phyloP scores from a whole-genome alignment of 2,329 filamentous ascomycete species.

The Botryotinia narcissicola region DNA sequence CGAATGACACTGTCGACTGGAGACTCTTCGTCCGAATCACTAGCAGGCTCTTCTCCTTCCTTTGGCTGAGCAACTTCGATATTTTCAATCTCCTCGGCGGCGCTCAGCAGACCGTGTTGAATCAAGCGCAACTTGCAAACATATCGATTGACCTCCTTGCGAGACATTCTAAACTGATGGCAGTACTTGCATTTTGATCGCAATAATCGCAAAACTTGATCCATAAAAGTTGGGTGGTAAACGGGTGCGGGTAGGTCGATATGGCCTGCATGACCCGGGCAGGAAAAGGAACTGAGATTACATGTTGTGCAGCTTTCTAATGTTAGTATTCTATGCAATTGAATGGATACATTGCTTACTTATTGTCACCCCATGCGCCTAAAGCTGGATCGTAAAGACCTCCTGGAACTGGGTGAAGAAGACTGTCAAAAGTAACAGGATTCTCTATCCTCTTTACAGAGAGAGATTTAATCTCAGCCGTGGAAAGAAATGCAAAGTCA shows the following conservation, averaged over 20 bases:
- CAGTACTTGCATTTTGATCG: slow-evolving; percentile 90
- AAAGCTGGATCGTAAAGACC: slow-evolving; percentile 91
- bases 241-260: slow-evolving; percentile 91
- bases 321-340: slow-evolving; percentile 2
- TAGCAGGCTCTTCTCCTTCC: slow-evolving; percentile 27
- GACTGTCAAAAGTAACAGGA: slow-evolving; percentile 87
- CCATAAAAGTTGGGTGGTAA: slow-evolving; percentile 96
- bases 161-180: slow-evolving; percentile 77
- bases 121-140: slow-evolving; percentile 82
- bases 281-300: slow-evolving; percentile 75
- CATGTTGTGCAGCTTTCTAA: slow-evolving; percentile 80
- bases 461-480: slow-evolving; percentile 78
- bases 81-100: slow-evolving; percentile 53
- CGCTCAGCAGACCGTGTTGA: slow-evolving; percentile 75
- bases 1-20: slow-evolving; percentile 49
- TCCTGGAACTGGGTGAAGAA: slow-evolving; percentile 83
- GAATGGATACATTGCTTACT: slow-evolving; percentile 52
- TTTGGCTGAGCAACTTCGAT: slow-evolving; percentile 34
- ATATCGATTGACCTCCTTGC: slow-evolving; percentile 73
- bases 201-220: slow-evolving; percentile 81
- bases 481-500: slow-evolving; percentile 82
- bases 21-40: slow-evolving; percentile 40
- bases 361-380: slow-evolving; percentile 82
- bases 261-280: slow-evolving; percentile 91
- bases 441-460: slow-evolving; percentile 95